Evolutionary conservation across 768 basidiomycete species (phyloP).

Genomic region (Pulveroboletus sp.): DNA sequence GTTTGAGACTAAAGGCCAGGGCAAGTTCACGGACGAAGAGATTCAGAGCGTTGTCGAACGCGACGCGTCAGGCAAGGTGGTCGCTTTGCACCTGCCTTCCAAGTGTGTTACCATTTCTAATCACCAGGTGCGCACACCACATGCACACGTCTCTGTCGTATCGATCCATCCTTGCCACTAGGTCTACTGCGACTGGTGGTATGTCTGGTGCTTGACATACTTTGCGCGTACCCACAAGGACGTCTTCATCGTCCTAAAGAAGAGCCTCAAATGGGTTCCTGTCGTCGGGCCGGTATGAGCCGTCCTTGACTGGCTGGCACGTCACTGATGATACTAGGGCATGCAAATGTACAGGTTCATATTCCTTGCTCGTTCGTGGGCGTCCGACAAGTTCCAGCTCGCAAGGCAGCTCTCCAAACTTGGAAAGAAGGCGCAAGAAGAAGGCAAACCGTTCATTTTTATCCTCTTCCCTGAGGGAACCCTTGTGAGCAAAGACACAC

Average conservation of each 20-base stretch:
- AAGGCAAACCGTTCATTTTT: slow-evolving; percentile 71
- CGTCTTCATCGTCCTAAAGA: slow-evolving; percentile 90
- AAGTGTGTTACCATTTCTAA: slow-evolving; percentile 86
- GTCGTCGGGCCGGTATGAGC: slow-evolving; percentile 78
- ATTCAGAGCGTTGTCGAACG: slow-evolving; percentile 53
- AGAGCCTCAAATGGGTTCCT: slow-evolving; percentile 81
- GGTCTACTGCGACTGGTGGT: slow-evolving; percentile 85
- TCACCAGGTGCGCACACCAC: slow-evolving; percentile 63
- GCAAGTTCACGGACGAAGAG: slow-evolving; percentile 56
- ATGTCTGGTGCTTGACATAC: slow-evolving; percentile 80
- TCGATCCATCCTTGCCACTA: slow-evolving; percentile 24
- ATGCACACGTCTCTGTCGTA: neutral
- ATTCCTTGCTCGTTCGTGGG: slow-evolving; percentile 89
- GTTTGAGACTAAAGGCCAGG: slow-evolving; percentile 65
- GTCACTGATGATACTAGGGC: slow-evolving; percentile 41
- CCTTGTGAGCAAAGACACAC: slow-evolving; percentile 80
- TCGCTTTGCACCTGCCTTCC: slow-evolving; percentile 64
- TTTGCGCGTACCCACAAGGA: slow-evolving; percentile 64
- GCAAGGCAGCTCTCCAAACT: slow-evolving; percentile 61
- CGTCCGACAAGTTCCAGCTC: slow-evolving; percentile 69
- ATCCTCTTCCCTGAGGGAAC: slow-evolving; percentile 96
- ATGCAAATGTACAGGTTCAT: slow-evolving; percentile 97
- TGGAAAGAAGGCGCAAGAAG: slow-evolving; percentile 61
- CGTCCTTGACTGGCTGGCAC: neutral
- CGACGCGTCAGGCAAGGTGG: slow-evolving; percentile 51